Evolutionary conservation across 2,329 filamentous ascomycete genomes (phyloP), one percentile per base, ranked within the genome.

Genomic region (Apiospora aurea): DNA sequence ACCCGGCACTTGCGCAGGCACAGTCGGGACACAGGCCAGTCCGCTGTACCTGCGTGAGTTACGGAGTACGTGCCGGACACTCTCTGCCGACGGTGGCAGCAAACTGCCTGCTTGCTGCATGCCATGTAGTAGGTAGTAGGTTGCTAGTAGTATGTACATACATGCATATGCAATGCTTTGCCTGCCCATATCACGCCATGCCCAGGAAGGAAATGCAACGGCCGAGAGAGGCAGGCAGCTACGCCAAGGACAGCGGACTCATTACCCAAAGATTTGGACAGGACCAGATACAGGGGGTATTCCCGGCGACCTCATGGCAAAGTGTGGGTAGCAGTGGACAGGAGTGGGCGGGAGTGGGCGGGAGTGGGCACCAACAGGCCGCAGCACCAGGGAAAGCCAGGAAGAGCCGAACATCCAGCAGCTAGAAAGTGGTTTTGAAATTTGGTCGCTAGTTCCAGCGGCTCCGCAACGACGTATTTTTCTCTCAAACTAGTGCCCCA

Each of bases 251-350:
- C 41, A 18, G 57, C 57, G 34, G 29, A 34, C 57, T 64, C 57
- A 64, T 64, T 64, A 64, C 57, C 57, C 57, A 64, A 64, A 64
- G 34, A 64, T 64, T 64, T 64, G 57, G 57, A 61, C 57, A 64
- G 57, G 57, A 41, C 29, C 34, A 64, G 57, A 41, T 13, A 64
- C 29, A 41, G 57, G 41, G 57, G 57, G 7, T 21, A 21, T 41
- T 64, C 18, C 29, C 34, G 57, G 18, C 57, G 21, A 41, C 57
- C 57, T 38, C 34, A 61, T 61, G 53, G 53, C 53, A 61, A 61
- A 61, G 29, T 61, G 53, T 38, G 53, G 53, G 18, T 61, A 61
- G 53, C 8, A 38, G 53, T 49, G 46, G 46, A 18, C 21, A 49
- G 34, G 34, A 38, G 34, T 29, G 26, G 26, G 3, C 26, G 3